Percentiles rank a stretch among this genome's conserved stretches.
Evolutionary conservation across 805 yeast species (phyloP).

Genomic region (Myxozyma nipponensis): DNA sequence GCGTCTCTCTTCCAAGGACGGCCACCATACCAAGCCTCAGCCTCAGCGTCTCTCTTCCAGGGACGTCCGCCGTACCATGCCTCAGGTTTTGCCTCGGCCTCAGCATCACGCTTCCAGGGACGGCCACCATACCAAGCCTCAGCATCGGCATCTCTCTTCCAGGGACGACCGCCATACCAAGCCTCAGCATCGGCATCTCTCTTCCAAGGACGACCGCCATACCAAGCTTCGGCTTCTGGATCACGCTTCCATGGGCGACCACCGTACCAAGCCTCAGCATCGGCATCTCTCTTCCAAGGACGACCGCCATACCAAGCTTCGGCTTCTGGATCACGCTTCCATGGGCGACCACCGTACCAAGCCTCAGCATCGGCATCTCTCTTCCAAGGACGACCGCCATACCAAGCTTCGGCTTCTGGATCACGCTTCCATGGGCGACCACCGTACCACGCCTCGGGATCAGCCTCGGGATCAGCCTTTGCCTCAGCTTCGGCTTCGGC

Average conservation of each 20-base stretch:
- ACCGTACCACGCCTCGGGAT: slow-evolving; percentile 5
- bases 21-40: neutral
- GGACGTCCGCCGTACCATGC: slow-evolving; percentile 2
- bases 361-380: slow-evolving; percentile 8
- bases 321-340: slow-evolving; percentile 19
- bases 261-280: slow-evolving; percentile 5
- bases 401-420: slow-evolving; percentile 15
- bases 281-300: slow-evolving; percentile 12
- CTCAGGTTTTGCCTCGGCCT: slow-evolving; percentile 5
- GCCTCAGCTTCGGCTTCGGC: slow-evolving; percentile 12
- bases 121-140: slow-evolving; percentile 9
- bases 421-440: slow-evolving; percentile 18
- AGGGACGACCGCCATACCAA: slow-evolving; percentile 1
- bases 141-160: slow-evolving; percentile 9
- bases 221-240: slow-evolving; percentile 15
- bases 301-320: slow-evolving; percentile 9
- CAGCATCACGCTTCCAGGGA: slow-evolving; percentile 20
- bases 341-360: slow-evolving; percentile 10
- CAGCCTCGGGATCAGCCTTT: slow-evolving; percentile 12
- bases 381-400: slow-evolving; percentile 9
- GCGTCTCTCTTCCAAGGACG: slow-evolving; percentile 1
- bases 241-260: slow-evolving; percentile 18
- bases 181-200: slow-evolving; percentile 14
- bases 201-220: slow-evolving; percentile 8
- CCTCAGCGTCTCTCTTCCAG: slow-evolving; percentile 4